These are phyloP conservation scores for Diaporthe citri DNA, from an alignment of 2,329 filamentous ascomycete genomes.

Conservation along the genomic window DNA sequence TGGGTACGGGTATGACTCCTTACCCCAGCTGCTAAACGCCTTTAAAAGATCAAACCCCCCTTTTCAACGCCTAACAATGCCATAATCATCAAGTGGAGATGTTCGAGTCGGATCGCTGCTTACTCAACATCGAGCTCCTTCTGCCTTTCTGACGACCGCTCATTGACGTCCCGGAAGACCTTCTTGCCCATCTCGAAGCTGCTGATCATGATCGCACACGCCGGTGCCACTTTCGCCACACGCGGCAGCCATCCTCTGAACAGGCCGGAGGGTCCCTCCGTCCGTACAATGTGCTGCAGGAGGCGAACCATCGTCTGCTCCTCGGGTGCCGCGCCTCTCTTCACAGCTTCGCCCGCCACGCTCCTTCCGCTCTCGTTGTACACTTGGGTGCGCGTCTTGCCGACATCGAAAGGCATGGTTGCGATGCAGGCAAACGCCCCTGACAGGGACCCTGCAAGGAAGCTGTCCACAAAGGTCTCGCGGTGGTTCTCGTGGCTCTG, in stretches of 20 bases:
- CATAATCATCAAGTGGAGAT: constrained; percentile 40
- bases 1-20: constrained; percentile 27
- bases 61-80: constrained; percentile 32
- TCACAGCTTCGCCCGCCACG: constrained; percentile 51
- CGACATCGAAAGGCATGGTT: constrained; percentile 96
- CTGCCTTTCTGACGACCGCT: constrained; percentile 52
- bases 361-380: constrained; percentile 67
- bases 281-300: constrained; percentile 90
- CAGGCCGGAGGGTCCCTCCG: constrained; percentile 83
- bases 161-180: constrained; percentile 82
- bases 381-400: constrained; percentile 94
- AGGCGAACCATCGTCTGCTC: constrained; percentile 83
- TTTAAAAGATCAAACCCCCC: constrained; percentile 34
- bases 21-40: constrained; percentile 26
- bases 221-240: constrained; percentile 93
- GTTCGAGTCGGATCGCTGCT: constrained; percentile 19
- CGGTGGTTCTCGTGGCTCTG: constrained; percentile 78
- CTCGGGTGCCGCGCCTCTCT: constrained; percentile 70
- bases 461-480: constrained; percentile 88
- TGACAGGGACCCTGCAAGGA: constrained; percentile 85
- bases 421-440: constrained; percentile 88
- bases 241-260: constrained; percentile 94
- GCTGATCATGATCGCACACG: constrained; percentile 99
- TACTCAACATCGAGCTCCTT: constrained; percentile 35
- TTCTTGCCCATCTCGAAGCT: constrained; percentile 97